Evolutionary conservation across 2,329 filamentous ascomycete genomes (phyloP).

Genomic region (Fusarium temperatum): DNA sequence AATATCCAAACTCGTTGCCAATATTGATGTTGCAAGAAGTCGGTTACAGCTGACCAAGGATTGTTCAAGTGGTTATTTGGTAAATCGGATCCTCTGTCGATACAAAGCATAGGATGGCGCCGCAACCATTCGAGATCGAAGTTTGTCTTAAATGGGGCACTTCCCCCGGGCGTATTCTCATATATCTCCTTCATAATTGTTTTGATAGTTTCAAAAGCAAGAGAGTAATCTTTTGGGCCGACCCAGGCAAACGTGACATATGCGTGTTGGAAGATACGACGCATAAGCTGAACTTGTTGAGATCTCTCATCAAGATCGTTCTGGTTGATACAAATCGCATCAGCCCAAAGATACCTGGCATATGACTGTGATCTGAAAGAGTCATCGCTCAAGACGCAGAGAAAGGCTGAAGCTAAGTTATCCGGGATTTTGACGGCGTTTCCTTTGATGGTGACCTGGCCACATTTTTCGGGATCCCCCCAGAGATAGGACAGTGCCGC

Average conservation of each 20-base stretch:
- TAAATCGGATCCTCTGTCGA: neutral
- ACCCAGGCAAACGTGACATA: neutral
- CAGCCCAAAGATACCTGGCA: neutral
- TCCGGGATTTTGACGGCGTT: neutral
- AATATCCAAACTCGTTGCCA: constrained; percentile 5
- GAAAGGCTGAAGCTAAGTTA: constrained; percentile 5
- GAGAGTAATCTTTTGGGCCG: constrained; percentile 2
- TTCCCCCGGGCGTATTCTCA: neutral
- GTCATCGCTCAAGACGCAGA: neutral
- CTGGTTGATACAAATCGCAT: constrained; percentile 8
- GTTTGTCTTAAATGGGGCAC: neutral
- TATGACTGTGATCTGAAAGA: neutral
- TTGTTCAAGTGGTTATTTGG: neutral
- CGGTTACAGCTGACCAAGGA: neutral
- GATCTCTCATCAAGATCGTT: neutral
- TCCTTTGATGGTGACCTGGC: neutral
- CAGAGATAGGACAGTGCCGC: constrained; percentile 10
- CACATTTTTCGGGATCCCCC: neutral
- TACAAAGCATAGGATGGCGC: neutral
- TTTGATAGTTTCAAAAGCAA: neutral
- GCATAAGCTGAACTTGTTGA: constrained; percentile 11
- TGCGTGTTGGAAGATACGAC: neutral
- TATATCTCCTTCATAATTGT: neutral
- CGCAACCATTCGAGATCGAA: neutral
- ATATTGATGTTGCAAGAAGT: constrained; percentile 4